Evolutionary conservation across 1,139 yeast genomes (phyloP).

Genomic region (Hyphopichia fennica): DNA sequence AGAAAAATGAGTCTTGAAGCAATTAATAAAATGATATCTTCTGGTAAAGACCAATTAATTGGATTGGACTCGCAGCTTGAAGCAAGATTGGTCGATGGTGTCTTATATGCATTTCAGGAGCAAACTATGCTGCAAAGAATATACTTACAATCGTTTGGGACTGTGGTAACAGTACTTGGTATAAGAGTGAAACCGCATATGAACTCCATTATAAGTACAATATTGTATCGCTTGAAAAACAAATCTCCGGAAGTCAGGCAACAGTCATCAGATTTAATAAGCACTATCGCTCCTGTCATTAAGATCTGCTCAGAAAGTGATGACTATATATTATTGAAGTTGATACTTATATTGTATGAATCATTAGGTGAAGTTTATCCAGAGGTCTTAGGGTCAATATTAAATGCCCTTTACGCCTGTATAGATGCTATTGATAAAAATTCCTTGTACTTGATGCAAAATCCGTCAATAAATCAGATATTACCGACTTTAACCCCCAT

Average conservation of each 20-base stretch:
- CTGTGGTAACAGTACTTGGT: conserved; percentile 69
- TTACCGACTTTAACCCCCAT: conserved; percentile 91
- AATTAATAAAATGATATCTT: conserved; percentile 33
- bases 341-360: conserved; percentile 81
- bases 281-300: conserved; percentile 66
- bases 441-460: conserved; percentile 57
- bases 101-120: conserved; percentile 81
- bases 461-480: conserved; percentile 83
- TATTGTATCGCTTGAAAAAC: conserved; percentile 73
- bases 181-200: conserved; percentile 70
- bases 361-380: conserved; percentile 95
- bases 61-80: conserved; percentile 50
- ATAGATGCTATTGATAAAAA: conserved; percentile 37
- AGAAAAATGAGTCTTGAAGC: conserved; percentile 80
- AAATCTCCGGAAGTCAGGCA: conserved; percentile 74
- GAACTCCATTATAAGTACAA: conserved; percentile 70
- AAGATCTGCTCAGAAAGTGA: conserved; percentile 59
- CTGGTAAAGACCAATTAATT: conserved; percentile 31
- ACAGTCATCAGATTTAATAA: conserved; percentile 81
- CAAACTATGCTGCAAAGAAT: conserved; percentile 57
- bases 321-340: conserved; percentile 58
- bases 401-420: conserved; percentile 63
- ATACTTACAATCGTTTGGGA: conserved; percentile 64
- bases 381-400: conserved; percentile 84
- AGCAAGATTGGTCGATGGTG: conserved; percentile 73